Percentiles rank a stretch among this genome's conserved stretches.
These are phyloP conservation scores for Cylindrodendrum hubeiense DNA, from an alignment of 2,329 filamentous ascomycete species.

Conservation along the genomic window DNA sequence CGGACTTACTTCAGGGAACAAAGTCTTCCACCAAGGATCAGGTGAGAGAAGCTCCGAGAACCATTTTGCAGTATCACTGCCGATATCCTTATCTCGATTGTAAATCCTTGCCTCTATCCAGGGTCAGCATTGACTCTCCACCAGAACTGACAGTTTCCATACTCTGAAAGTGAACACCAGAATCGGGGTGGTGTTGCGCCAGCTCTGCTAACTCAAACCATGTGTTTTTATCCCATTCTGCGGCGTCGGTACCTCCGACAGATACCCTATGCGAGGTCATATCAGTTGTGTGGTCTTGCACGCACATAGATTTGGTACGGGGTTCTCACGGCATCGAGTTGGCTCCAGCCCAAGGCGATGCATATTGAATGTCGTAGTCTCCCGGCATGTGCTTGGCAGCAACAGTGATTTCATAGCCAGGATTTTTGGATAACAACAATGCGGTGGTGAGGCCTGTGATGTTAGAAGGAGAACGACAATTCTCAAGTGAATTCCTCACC, in stretches of 20 bases:
- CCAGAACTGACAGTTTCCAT: background rate
- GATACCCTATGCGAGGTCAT: background rate
- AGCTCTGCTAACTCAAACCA: conserved; percentile 20
- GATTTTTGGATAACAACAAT: conserved; percentile 18
- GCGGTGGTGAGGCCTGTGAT: conserved; percentile 16
- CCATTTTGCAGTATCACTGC: conserved; percentile 21
- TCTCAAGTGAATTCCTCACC: conserved; percentile 1
- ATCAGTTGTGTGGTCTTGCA: background rate
- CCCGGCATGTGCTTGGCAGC: conserved; percentile 24
- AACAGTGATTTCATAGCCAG: conserved; percentile 15
- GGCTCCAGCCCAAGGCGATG: conserved; percentile 16
- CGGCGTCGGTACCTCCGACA: conserved; percentile 12
- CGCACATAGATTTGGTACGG: background rate
- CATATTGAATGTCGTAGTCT: conserved; percentile 24
- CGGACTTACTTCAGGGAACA: conserved; percentile 18
- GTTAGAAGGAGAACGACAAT: background rate
- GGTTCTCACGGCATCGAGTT: conserved; percentile 19
- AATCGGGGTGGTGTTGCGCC: conserved; percentile 10
- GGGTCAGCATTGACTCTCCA: background rate
- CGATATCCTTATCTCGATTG: conserved; percentile 26
- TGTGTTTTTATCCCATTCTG: conserved; percentile 18
- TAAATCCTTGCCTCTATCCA: conserved; percentile 12
- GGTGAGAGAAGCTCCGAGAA: conserved; percentile 22
- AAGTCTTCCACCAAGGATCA: conserved; percentile 24
- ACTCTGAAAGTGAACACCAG: conserved; percentile 23